Percentiles rank a stretch among this genome's conserved stretches.
Conservation (phyloP, 2,329 filamentous ascomycete species). For the Pseudophaeomoniella oleicola region DNA sequence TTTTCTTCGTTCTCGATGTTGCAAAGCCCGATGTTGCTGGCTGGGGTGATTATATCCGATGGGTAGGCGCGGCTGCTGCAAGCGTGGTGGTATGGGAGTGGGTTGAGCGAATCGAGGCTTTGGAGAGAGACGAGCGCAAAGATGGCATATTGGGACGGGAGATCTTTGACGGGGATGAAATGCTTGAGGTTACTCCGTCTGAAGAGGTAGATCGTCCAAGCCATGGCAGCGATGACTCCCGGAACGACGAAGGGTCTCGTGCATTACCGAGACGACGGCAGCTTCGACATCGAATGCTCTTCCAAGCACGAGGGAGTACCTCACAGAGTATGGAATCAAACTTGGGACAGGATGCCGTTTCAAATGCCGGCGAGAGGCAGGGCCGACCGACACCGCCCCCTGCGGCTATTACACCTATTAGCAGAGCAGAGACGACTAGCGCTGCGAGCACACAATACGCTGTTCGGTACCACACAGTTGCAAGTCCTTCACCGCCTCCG, state of each 20-base stretch:
- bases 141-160: constrained; percentile 83
- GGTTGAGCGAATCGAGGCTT: constrained; percentile 85
- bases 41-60: constrained; percentile 90
- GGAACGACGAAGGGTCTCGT: background rate
- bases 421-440: constrained; percentile 45
- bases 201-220: constrained; percentile 39
- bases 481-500: constrained; percentile 30
- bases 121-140: constrained; percentile 87
- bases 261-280: background rate
- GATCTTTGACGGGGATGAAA: constrained; percentile 87
- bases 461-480: constrained; percentile 44
- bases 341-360: background rate
- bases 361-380: constrained; percentile 6
- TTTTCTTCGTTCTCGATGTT: constrained; percentile 88
- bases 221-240: constrained; percentile 1
- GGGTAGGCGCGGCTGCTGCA: constrained; percentile 88
- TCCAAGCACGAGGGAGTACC: constrained; percentile 5
- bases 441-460: constrained; percentile 50
- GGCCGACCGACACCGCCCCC: constrained; percentile 27
- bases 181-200: constrained; percentile 55
- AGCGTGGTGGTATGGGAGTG: constrained; percentile 98
- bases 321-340: background rate
- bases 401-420: constrained; percentile 38
- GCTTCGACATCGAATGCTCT: constrained; percentile 6
- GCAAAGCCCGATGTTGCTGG: constrained; percentile 71